A percentile compares a stretch with the other conserved stretches of the same genome.
These are phyloP conservation scores for Colletotrichum salicis DNA, from an alignment of 2,329 filamentous ascomycete genomes.

Conservation along the genomic window DNA sequence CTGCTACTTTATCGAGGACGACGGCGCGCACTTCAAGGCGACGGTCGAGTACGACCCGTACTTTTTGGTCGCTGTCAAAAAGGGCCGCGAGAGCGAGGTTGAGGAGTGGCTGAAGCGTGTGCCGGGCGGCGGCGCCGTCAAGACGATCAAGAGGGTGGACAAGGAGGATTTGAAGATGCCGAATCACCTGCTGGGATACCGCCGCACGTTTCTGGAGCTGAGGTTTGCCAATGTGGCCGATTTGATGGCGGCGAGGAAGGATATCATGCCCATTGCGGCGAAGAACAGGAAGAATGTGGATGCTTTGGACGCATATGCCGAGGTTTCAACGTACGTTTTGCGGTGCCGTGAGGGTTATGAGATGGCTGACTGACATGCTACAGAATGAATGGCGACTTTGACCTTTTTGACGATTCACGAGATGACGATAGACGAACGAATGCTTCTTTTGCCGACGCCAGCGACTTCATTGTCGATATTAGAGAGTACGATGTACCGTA, in stretches of 20 bases:
- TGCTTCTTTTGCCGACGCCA: conserved; percentile 82
- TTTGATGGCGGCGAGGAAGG: conserved; percentile 83
- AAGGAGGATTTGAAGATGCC: conserved; percentile 96
- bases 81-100: conserved; percentile 88
- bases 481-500: conserved; percentile 99
- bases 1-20: conserved; percentile 95
- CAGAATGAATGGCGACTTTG: conserved; percentile 83
- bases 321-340: conserved; percentile 81
- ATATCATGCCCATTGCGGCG: conserved; percentile 90
- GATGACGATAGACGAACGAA: conserved; percentile 83
- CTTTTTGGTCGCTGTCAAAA: conserved; percentile 90
- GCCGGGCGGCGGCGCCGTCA: conserved; percentile 82
- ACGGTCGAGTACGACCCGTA: conserved; percentile 97
- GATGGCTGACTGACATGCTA: conserved; percentile 36
- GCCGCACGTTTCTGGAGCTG: conserved; percentile 87
- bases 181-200: conserved; percentile 93
- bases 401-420: conserved; percentile 92
- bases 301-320: conserved; percentile 97
- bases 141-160: conserved; percentile 79
- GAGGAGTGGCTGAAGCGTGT: conserved; percentile 93
- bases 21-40: conserved; percentile 91
- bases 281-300: conserved; percentile 97
- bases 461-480: conserved; percentile 98
- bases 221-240: conserved; percentile 89
- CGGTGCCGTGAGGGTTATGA: no score